Evolutionary conservation across 2,329 filamentous ascomycete species (phyloP), one percentile per base, ranked within the genome.

Genomic region (Blastomyces percursus): DNA sequence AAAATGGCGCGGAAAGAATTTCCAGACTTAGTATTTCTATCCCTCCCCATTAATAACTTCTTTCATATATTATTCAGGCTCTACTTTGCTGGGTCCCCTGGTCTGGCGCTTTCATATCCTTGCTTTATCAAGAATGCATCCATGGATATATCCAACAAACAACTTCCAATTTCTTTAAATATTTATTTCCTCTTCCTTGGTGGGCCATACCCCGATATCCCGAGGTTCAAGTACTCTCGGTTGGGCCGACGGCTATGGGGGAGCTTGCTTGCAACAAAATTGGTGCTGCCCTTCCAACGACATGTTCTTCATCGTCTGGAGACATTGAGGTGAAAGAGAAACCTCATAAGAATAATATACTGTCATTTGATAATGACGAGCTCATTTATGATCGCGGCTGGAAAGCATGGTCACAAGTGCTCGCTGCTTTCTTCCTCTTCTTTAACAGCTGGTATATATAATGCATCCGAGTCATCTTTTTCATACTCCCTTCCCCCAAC

Each of bases 391-490:
- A 67, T 38, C 61, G 44, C 46, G 65, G 65, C 48, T 66, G 75
- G 16, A 64, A 64, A 19, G 72, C 77, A 60, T 81, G 79, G 79
- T 69, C 76, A 35, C 78, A 81, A 66, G 78, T 80, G 7, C 46
- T 77, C 11, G 77, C 76, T 1, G 75, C 78, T 1, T 80, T 77
- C 63, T 75, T 79, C 57, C 66, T 79, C 7, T 78, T 79, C 64
- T 79, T 81, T 65, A 79, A 80, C 65, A 79, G 77, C 67, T 81
- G 79, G 78, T 78, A 75, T 40, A 21, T 60, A 38, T 42, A 32
- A 46, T 21, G 11, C 19, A 32, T 38, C 35, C 0, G 16, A n/a
- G n/a, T n/a, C n/a, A n/a, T n/a, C n/a, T 24, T 35, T 59, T 48
- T 16, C 19, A 46, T 30, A 38, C n/a, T n/a, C 32, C 32, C 38